Evolutionary conservation across 2,329 filamentous ascomycete species (phyloP).

Genomic region (Cryoendolithus antarcticus): DNA sequence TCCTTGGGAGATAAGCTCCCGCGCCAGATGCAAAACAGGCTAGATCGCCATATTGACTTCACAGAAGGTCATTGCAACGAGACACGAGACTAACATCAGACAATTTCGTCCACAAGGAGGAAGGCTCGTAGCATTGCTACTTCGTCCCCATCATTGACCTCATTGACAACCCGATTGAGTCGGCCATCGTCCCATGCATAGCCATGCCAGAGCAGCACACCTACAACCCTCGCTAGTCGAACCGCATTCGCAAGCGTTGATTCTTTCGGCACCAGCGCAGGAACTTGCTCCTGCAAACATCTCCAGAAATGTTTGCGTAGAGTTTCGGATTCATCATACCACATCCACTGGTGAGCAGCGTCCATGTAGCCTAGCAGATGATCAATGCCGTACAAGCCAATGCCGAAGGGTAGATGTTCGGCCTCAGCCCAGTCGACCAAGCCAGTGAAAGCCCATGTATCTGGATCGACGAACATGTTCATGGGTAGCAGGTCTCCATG

Average conservation of each 20-base stretch:
- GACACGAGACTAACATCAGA: too few relatives aligned
- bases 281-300: slow-evolving; percentile 23
- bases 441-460: slow-evolving; percentile 35
- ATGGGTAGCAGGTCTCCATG: slow-evolving; percentile 47
- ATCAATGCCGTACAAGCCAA: slow-evolving; percentile 47
- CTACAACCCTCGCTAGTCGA: slow-evolving; percentile 37
- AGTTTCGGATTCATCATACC: slow-evolving; percentile 29
- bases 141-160: slow-evolving; percentile 38
- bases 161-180: slow-evolving; percentile 44
- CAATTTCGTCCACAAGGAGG: slow-evolving; percentile 6
- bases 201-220: slow-evolving; percentile 49
- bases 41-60: too few relatives aligned
- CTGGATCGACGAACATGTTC: slow-evolving; percentile 41
- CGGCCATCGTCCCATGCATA: slow-evolving; percentile 50
- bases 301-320: slow-evolving; percentile 41
- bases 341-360: slow-evolving; percentile 19
- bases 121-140: slow-evolving; percentile 37
- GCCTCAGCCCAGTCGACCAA: slow-evolving; percentile 53
- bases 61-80: too few relatives aligned
- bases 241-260: slow-evolving; percentile 16
- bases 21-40: too few relatives aligned
- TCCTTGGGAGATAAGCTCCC: too few relatives aligned
- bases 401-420: slow-evolving; percentile 46
- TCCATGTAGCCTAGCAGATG: slow-evolving; percentile 39
- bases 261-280: slow-evolving; percentile 15